These are phyloP conservation scores for Citeromyces hawaiiensis DNA, from an alignment of 1,139 yeast genomes.

Conservation along the genomic window DNA sequence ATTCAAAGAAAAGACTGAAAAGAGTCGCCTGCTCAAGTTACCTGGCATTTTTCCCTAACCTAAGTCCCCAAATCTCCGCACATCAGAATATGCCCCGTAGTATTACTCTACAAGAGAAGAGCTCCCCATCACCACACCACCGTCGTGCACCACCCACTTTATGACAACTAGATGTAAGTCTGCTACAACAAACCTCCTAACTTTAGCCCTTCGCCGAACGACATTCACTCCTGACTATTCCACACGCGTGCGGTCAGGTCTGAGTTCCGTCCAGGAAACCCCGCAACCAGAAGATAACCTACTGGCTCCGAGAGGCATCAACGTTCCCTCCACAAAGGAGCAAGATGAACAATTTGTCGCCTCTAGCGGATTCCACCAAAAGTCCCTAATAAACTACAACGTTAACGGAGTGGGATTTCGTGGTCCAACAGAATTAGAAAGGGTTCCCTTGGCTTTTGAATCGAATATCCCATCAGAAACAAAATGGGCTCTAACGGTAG, in stretches of 20 bases:
- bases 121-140: too few relatives aligned
- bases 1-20: too few relatives aligned
- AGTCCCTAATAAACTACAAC: slow-evolving; percentile 15
- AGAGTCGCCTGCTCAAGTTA: too few relatives aligned
- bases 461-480: slow-evolving; percentile 47
- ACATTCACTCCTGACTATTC: not conserved
- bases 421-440: slow-evolving; percentile 42
- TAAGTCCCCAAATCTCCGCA: too few relatives aligned
- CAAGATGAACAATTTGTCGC: slow-evolving; percentile 17
- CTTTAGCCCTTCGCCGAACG: not conserved
- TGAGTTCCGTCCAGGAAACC: not conserved
- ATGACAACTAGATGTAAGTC: slow-evolving; percentile 1
- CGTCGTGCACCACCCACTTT: too few relatives aligned
- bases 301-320: slow-evolving; percentile 5
- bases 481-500: slow-evolving; percentile 41
- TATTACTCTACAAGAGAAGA: too few relatives aligned
- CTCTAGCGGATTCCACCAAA: slow-evolving; percentile 14
- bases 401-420: slow-evolving; percentile 34
- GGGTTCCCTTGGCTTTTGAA: slow-evolving; percentile 52
- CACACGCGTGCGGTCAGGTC: not conserved
- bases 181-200: not conserved
- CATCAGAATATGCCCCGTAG: too few relatives aligned
- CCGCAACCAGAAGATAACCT: not conserved
- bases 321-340: slow-evolving; percentile 13
- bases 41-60: too few relatives aligned